phyloP scores from a whole-genome alignment of 1,139 yeast genomes.

The Magnusiomyces magnusii region DNA sequence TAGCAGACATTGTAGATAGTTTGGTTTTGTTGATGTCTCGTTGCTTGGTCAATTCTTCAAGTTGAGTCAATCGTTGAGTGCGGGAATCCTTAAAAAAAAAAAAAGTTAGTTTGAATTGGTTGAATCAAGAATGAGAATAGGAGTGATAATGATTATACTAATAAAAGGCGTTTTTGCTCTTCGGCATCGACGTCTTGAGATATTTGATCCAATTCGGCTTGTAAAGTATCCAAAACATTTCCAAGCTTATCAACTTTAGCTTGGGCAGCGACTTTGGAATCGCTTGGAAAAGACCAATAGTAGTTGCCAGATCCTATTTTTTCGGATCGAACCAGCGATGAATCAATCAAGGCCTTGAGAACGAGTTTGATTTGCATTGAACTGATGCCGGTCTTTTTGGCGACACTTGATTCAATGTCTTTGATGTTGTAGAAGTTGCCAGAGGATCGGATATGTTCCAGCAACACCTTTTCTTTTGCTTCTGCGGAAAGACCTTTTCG shows the following conservation, averaged over 20 bases:
- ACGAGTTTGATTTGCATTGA: conserved; percentile 47
- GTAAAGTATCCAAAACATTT: conserved; percentile 15
- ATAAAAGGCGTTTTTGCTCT: conserved; percentile 12
- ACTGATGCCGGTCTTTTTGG: conserved; percentile 41
- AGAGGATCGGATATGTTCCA: conserved; percentile 38
- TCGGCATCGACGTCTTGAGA: conserved; percentile 9
- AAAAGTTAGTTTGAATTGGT: neutral
- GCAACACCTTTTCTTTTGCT: conserved; percentile 23
- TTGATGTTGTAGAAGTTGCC: conserved; percentile 43
- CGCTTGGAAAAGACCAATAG: conserved; percentile 47
- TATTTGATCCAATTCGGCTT: conserved; percentile 11
- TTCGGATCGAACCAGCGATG: conserved; percentile 41
- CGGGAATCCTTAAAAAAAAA: conserved; percentile 3
- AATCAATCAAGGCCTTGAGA: conserved; percentile 41
- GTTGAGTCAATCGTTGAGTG: conserved; percentile 1
- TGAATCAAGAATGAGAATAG: neutral
- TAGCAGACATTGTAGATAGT: conserved; percentile 26
- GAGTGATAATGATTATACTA: conserved; percentile 7
- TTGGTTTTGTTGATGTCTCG: conserved; percentile 19
- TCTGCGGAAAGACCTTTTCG: conserved; percentile 15
- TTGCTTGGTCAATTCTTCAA: neutral
- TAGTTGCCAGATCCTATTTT: conserved; percentile 49
- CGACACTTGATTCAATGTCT: conserved; percentile 44
- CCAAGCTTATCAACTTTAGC: conserved; percentile 16
- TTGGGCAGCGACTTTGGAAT: conserved; percentile 24